Evolutionary conservation across 2,329 filamentous ascomycete species (phyloP), one percentile per base, ranked within the genome.

Genomic region (Phyllosticta citribraziliensis): DNA sequence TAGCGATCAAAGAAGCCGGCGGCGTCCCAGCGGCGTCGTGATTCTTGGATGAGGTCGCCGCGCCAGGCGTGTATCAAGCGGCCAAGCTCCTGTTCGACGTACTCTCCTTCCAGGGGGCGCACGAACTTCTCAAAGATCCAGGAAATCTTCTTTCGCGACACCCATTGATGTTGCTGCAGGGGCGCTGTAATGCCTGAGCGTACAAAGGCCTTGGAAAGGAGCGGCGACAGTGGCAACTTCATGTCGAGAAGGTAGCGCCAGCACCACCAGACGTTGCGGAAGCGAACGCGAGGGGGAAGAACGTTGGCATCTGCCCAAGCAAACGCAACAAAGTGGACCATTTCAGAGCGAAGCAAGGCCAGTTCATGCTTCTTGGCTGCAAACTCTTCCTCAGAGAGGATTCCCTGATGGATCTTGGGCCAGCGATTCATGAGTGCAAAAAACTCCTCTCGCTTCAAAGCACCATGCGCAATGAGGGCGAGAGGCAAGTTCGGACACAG

Each of bases 201-300:
- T 35, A 62, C 61, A 54, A 62, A 54, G 17, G 61, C 56, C 12
- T 59, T 59, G 25, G 61, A 14, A 2, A 62, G 9, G 24, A 62
- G 61, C 17, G 61, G 61, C 2, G 6, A 9, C 10, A 62, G 52
- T 5, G 53, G 52, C 35, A 47, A 27, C 2, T 52, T 4, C 5
- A 14, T 56, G 35, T 58, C 56, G 40, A 20, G 50, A 9, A 62
- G 52, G 40, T 56, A 62, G 27, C 55, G 40, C 40, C 52, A 62
- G 61, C 52, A 59, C 52, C 20, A 52, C 40, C 56, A 56, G 56
- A 62, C 61, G 35, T 62, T 58, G 56, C 61, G 61, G 40, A 59
- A 59, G 17, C 56, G 56, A 8, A 47, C 20, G 52, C 56, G 61
- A 17, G 52, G 19, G 6, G 60, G 51, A 1, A n/a, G 51, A 1